Conservation (phyloP, 805 yeast genomes). For the Scheffersomyces coipomensis region DNA sequence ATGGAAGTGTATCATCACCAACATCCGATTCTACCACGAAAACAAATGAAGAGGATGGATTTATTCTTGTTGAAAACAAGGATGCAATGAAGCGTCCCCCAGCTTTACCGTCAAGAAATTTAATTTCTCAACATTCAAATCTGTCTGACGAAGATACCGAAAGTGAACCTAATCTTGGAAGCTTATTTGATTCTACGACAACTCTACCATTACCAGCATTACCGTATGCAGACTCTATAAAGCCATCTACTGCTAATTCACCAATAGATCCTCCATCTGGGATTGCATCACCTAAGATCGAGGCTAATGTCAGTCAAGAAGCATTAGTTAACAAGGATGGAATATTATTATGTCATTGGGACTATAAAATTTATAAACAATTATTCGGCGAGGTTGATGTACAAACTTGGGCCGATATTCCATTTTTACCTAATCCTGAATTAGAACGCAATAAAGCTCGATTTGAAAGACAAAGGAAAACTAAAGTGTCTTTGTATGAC, state of each 20-base stretch:
- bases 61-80: constrained; percentile 15
- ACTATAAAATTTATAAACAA: constrained; percentile 40
- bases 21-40: constrained; percentile 4
- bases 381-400: constrained; percentile 54
- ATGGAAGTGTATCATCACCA: background rate
- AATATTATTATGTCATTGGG: constrained; percentile 68
- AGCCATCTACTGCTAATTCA: constrained; percentile 19
- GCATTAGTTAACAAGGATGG: constrained; percentile 18
- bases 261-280: constrained; percentile 7
- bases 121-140: constrained; percentile 10
- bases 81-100: constrained; percentile 1
- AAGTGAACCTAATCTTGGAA: constrained; percentile 19
- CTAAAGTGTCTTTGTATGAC: constrained; percentile 55
- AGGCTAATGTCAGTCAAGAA: constrained; percentile 10
- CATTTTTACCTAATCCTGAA: constrained; percentile 48
- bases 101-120: constrained; percentile 3
- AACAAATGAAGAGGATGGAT: constrained; percentile 16
- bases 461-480: constrained; percentile 40
- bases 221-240: constrained; percentile 15
- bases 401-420: constrained; percentile 52
- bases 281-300: constrained; percentile 1
- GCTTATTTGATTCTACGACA: constrained; percentile 16
- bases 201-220: constrained; percentile 13
- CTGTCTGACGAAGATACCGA: constrained; percentile 30
- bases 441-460: constrained; percentile 46